Evolutionary conservation across 495 filamentous ascomycete genomes (phyloP).

Genomic region (Penicillium macrosclerotiorum): DNA sequence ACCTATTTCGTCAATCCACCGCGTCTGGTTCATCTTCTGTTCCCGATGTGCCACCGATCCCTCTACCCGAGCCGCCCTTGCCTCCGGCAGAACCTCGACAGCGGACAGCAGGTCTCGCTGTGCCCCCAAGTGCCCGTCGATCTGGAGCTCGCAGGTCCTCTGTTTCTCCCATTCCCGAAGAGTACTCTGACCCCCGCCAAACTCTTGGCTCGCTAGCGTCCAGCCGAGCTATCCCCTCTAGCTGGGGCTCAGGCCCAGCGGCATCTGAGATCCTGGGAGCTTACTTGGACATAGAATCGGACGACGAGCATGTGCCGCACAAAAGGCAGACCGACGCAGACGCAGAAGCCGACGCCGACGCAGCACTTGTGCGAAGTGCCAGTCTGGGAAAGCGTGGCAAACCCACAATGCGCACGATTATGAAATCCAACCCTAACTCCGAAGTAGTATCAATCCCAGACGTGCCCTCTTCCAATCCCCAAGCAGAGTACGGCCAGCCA

Average conservation of each 20-base stretch:
- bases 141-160: conserved; percentile 57
- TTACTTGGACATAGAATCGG: conserved; percentile 39
- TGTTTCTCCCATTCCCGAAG: conserved; percentile 88
- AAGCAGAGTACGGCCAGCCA: conserved; percentile 19
- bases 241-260: conserved; percentile 58
- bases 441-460: conserved; percentile 14
- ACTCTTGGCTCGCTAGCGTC: conserved; percentile 72
- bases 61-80: conserved; percentile 14
- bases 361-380: conserved; percentile 69
- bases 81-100: conserved; percentile 11
- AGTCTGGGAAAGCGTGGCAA: conserved; percentile 74
- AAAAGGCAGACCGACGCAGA: too few relatives aligned
- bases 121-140: conserved; percentile 19
- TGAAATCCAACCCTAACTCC: conserved; percentile 33
- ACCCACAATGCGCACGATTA: conserved; percentile 67
- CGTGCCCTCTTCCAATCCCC: conserved; percentile 2
- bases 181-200: conserved; percentile 54
- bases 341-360: conserved; percentile 59
- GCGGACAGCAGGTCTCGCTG: conserved; percentile 28
- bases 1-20: conserved; percentile 35
- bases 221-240: conserved; percentile 73
- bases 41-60: conserved; percentile 41
- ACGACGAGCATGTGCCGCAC: conserved; percentile 36
- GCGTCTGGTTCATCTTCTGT: conserved; percentile 38
- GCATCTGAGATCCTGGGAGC: conserved; percentile 45